Evolutionary conservation across 208 protist species (phyloP), one percentile per base, ranked within the genome.

Genomic region (Leptomonas pyrrhocoris): DNA sequence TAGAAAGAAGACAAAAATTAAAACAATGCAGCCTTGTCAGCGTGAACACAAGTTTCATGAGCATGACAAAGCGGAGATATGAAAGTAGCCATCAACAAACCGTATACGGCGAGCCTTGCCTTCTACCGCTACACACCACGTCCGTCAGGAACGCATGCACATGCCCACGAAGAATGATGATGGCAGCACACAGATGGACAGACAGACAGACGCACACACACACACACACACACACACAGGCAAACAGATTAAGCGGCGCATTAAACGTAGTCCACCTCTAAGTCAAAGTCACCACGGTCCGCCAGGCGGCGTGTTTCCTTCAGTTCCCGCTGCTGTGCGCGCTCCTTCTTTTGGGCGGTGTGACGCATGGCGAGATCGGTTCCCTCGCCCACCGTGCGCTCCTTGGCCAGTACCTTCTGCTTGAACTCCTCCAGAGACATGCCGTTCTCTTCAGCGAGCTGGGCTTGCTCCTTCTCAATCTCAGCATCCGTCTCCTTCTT

Each of bases 381-480:
- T 19, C 15, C 51, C n/a, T 48, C 43, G 46, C 58, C 30, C 1
- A 30, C 28, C 7, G 50, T 45, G 19, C 43, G 23, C 48, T 71
- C 61, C 55, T 74, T 76, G 27, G 53, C 50, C 15, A 66, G 28
- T 18, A 73, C 27, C 1, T 12, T 56, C 36, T 73, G 72, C 57
- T 85, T 83, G 63, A 82, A 78, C 65, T 92, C 80, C 67, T 94
- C 85, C 2, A 94, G 21, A 9, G 83, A 88, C 58, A 93, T 79
- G 53, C 79, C 79, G 9, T 81, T 55, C 60, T 67, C 79, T 53
- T 80, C 74, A 8, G 92, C 88, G 51, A 94, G 46, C 30, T 85
- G 83, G 61, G 81, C 77, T 30, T 90, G 62, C 48, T 93, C 74
- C 48, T 69, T 55, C 57, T 92, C 77, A 16, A 95, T 75, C 50